A percentile compares a stretch with the other conserved stretches of the same genome.
phyloP scores from a whole-genome alignment of 2,329 filamentous ascomycete species.

The Fusarium newnesense region DNA sequence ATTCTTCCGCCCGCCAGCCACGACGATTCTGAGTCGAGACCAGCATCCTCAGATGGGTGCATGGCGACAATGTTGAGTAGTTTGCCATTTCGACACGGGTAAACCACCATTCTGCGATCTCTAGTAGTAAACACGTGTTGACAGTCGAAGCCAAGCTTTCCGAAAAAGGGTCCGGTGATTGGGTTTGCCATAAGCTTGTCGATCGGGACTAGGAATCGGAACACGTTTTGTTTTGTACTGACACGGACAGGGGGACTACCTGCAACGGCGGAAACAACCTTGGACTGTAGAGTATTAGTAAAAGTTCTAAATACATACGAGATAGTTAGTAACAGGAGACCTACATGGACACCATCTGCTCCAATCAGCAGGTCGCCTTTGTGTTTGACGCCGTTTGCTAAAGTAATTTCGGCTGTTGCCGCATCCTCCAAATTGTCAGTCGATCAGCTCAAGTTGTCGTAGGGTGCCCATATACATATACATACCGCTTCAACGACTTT shows the following conservation, averaged over 20 bases:
- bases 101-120: constrained; percentile 1
- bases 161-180: not conserved
- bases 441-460: accelerated
- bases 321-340: not conserved
- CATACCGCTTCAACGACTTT: not conserved
- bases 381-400: not conserved
- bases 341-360: constrained; percentile 10
- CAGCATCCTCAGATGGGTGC: not conserved
- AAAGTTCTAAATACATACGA: accelerated
- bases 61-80: not conserved
- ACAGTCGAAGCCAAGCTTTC: not conserved
- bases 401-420: not conserved
- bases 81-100: not conserved
- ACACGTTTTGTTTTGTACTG: constrained; percentile 4
- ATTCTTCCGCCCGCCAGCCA: not conserved
- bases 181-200: constrained; percentile 2
- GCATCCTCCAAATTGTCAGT: not conserved
- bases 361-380: not conserved
- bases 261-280: not conserved
- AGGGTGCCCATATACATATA: not conserved
- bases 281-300: not conserved
- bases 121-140: not conserved
- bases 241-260: not conserved
- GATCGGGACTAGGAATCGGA: constrained; percentile 4
- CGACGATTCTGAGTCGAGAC: not conserved